These are phyloP conservation scores for Gillenia trifoliata DNA, from an alignment of 306 rosid genomes.

Conservation along the genomic window DNA sequence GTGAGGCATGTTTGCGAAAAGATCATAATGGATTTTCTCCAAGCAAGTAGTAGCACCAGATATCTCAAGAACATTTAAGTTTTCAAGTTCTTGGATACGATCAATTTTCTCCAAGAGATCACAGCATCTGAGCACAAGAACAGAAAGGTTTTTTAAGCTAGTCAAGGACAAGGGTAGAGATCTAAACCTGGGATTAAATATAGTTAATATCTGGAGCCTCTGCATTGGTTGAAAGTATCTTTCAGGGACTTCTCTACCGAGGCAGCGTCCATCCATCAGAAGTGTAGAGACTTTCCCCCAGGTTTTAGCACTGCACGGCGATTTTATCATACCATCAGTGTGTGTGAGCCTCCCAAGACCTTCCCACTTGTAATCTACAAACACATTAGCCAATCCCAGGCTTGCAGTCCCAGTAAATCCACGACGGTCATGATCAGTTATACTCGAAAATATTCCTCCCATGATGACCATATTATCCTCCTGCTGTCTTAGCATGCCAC, in stretches of 20 bases:
- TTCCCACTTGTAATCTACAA: constrained; percentile 8
- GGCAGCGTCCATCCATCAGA: constrained; percentile 22
- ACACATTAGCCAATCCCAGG: constrained; percentile 26
- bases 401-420: constrained; percentile 9
- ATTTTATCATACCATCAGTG: constrained; percentile 19
- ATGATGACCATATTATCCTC: constrained; percentile 14
- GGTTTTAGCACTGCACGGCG: neutral
- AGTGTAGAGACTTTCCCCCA: constrained; percentile 18
- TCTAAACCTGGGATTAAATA: constrained; percentile 27
- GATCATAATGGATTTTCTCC: neutral
- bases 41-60: constrained; percentile 29
- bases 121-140: constrained; percentile 39
- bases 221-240: constrained; percentile 5
- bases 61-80: constrained; percentile 27
- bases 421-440: constrained; percentile 1
- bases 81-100: neutral
- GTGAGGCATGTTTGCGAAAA: constrained; percentile 1
- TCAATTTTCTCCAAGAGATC: constrained; percentile 22
- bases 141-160: constrained; percentile 1
- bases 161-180: neutral
- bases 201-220: constrained; percentile 9
- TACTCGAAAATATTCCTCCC: neutral
- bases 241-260: constrained; percentile 11
- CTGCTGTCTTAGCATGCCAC: constrained; percentile 13
- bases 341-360: constrained; percentile 20